phyloP scores from a whole-genome alignment of 78 protist species.

The Dictyostelium intermedium region DNA sequence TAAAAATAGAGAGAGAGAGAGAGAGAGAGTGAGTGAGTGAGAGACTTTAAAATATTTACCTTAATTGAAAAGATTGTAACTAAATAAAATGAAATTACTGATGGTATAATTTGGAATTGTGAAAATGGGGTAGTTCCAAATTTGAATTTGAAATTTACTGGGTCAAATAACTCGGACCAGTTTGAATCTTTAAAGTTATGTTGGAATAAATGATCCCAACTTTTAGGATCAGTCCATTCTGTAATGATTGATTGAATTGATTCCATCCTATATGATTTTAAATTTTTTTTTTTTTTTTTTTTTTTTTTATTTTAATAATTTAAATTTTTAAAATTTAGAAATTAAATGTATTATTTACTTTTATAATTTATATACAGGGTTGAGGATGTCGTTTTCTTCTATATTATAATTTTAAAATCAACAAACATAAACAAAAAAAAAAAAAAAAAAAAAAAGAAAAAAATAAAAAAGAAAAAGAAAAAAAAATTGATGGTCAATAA shows the following conservation, averaged over 20 bases:
- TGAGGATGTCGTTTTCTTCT: background rate
- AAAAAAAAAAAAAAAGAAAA: too few relatives aligned
- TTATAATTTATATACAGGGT: background rate
- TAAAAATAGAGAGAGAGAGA: too few relatives aligned
- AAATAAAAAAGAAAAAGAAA: too few relatives aligned
- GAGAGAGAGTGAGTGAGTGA: too few relatives aligned
- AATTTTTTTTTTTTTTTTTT: too few relatives aligned
- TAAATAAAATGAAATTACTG: conserved; percentile 24
- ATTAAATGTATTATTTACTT: background rate
- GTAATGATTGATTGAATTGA: background rate
- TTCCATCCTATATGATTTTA: background rate
- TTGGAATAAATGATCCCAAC: conserved; percentile 33
- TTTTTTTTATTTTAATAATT: too few relatives aligned
- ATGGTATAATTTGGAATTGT: conserved; percentile 44
- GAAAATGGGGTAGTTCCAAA: conserved; percentile 53
- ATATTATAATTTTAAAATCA: background rate
- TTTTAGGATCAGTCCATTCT: conserved; percentile 7
- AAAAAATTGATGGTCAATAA: background rate
- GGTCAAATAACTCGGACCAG: conserved; percentile 27
- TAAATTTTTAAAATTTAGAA: too few relatives aligned
- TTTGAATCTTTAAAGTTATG: background rate
- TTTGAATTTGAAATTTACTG: conserved; percentile 6
- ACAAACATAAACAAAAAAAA: background rate
- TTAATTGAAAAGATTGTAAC: conserved; percentile 51
- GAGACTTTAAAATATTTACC: background rate